Percentiles rank a stretch among this genome's conserved stretches.
phyloP scores from a whole-genome alignment of 768 basidiomycete genomes.

The Russula lepida region DNA sequence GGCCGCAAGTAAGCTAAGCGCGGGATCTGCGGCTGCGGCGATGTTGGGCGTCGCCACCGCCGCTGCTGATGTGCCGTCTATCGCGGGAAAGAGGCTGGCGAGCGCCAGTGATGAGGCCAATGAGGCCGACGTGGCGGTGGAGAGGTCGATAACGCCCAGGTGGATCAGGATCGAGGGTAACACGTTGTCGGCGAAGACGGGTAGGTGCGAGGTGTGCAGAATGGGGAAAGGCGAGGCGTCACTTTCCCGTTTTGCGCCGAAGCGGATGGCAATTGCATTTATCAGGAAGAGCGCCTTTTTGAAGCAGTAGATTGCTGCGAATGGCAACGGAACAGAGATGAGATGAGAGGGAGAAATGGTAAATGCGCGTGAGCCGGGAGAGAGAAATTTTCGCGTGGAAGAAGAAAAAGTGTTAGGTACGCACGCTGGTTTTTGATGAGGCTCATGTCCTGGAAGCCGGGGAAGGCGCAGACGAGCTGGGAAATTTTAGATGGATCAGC shows the following conservation, averaged over 20 bases:
- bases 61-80: background rate
- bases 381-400: background rate
- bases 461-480: slow-evolving; percentile 71
- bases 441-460: slow-evolving; percentile 75
- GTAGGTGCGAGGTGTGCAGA: slow-evolving; percentile 48
- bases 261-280: slow-evolving; percentile 58
- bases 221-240: slow-evolving; percentile 52
- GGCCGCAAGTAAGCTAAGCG: slow-evolving; percentile 35
- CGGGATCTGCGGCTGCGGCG: background rate
- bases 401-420: slow-evolving; percentile 23
- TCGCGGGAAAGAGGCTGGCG: slow-evolving; percentile 40
- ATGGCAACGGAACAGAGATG: background rate
- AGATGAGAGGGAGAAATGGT: background rate
- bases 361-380: background rate
- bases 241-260: slow-evolving; percentile 36
- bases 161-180: slow-evolving; percentile 75
- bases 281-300: slow-evolving; percentile 85
- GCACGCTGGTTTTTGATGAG: slow-evolving; percentile 54
- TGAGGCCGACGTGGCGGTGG: slow-evolving; percentile 24
- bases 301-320: slow-evolving; percentile 74
- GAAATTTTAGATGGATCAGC: slow-evolving; percentile 19
- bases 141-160: slow-evolving; percentile 65
- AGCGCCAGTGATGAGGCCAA: slow-evolving; percentile 27
- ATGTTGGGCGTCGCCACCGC: too few relatives aligned
- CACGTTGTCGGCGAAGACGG: slow-evolving; percentile 76